Base-by-base conservation (phyloP, 495 filamentous ascomycete genomes). In the Clavariopsis aquatica region DNA sequence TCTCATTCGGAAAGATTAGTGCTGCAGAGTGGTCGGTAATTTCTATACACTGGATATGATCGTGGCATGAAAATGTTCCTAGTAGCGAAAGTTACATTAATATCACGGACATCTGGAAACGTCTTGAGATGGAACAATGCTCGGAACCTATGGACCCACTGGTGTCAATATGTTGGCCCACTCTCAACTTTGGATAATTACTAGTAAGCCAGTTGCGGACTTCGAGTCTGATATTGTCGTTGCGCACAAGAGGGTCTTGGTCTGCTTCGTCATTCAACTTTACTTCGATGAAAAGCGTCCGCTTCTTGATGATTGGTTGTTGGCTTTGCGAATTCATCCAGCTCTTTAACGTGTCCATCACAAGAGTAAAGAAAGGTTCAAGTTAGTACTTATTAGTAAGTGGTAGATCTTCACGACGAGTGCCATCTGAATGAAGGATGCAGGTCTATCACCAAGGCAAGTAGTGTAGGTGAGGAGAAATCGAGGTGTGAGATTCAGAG, bases 1-100 rank as follows among this genome's bases (percentile, higher is more conserved):
- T 49, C 1, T 53, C 29, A 4, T 56, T 24, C 17, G 45, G 45
- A 47, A 7, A 47, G 20, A 26, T 41, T 12, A 52, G 24, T 10
- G 54, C 27, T 6, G 64, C 65, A 15, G 67, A 69, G 52, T 66
- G 72, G 43, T 75, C 75, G 1, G 62, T 69, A 13, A 78, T 65
- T 17, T 69, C 65, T 17, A 78, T 63, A 24, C 49, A 60, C 15
- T 66, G 64, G 17, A 77, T 66, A 29, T 41, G 49, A 52, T 65
- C 13, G 15, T 19, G 31, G 31, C 54, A 49, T 4, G 36, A 36
- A 9, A 74, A 29, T 2, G 36, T 27, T 23, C 52, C 62, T 65
- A 29, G 26, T 10, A 51, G 28, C 17, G 15, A 51, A 10, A 41
- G 5, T 27, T 29, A 24, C 55, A 45, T 31, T 31, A 13, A 47